Percentiles rank a stretch among this genome's conserved stretches.
Evolutionary conservation across 1,284 basidiomycete genomes (phyloP).

Genomic region (Rhodotorula glutinis): DNA sequence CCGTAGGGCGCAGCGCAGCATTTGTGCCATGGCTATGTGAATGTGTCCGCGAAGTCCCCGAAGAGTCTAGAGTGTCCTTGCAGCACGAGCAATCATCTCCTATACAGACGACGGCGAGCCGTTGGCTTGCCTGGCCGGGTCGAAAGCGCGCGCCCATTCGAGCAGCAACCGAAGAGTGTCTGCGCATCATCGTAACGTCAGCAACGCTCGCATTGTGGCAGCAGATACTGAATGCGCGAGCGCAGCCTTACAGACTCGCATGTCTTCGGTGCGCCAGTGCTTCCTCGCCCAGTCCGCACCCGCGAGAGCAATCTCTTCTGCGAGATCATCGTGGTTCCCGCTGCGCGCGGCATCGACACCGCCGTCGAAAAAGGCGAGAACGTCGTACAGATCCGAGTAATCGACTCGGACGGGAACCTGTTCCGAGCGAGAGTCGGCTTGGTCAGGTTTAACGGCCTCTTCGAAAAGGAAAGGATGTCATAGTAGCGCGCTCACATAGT

Average conservation of each 20-base stretch:
- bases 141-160: slow-evolving; percentile 40
- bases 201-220: neutral
- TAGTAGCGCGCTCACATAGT: slow-evolving; percentile 40
- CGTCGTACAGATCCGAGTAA: slow-evolving; percentile 54
- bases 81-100: too few relatives aligned
- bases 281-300: slow-evolving; percentile 51
- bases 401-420: slow-evolving; percentile 51
- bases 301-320: slow-evolving; percentile 50
- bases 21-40: too few relatives aligned
- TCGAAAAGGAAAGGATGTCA: too few relatives aligned
- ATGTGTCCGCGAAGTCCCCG: too few relatives aligned
- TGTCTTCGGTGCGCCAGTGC: slow-evolving; percentile 54
- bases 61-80: too few relatives aligned
- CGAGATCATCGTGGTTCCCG: slow-evolving; percentile 49
- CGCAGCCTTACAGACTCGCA: slow-evolving; percentile 49
- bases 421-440: neutral
- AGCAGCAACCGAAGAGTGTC: slow-evolving; percentile 18
- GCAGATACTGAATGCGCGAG: neutral
- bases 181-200: neutral
- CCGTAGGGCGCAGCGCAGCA: too few relatives aligned
- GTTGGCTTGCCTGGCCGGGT: slow-evolving; percentile 13
- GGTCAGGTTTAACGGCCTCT: neutral
- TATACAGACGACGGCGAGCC: too few relatives aligned
- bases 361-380: slow-evolving; percentile 54
- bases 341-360: slow-evolving; percentile 45